Conservation (phyloP, 2,329 filamentous ascomycete genomes). For the Alternaria incomplexa region DNA sequence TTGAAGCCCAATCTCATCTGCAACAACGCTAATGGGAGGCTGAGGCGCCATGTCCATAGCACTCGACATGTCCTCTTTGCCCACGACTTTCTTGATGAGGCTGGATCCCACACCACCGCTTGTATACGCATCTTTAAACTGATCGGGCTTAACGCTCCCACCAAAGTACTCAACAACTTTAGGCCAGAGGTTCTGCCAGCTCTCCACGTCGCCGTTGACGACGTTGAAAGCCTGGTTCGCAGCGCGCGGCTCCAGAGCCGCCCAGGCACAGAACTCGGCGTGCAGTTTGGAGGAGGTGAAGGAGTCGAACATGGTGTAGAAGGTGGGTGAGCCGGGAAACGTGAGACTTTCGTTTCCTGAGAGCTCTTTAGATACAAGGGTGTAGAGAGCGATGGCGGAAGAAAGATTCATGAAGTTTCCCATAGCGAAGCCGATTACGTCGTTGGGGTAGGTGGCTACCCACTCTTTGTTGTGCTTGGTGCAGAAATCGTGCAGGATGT, state of each 20-base stretch:
- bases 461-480: constrained; percentile 46
- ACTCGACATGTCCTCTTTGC: not conserved
- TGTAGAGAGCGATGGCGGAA: constrained; percentile 38
- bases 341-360: constrained; percentile 9
- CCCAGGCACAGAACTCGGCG: constrained; percentile 42
- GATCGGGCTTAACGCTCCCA: constrained; percentile 38
- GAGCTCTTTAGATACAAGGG: constrained; percentile 35
- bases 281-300: constrained; percentile 36
- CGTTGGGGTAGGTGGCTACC: constrained; percentile 54
- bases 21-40: constrained; percentile 25
- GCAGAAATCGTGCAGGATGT: constrained; percentile 45
- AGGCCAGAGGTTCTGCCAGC: constrained; percentile 54
- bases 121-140: constrained; percentile 17
- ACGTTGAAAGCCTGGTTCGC: constrained; percentile 53
- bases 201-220: constrained; percentile 51
- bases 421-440: constrained; percentile 53
- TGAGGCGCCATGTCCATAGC: not conserved
- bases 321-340: constrained; percentile 36
- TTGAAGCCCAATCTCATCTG: constrained; percentile 12
- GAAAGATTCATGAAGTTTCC: constrained; percentile 49
- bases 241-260: constrained; percentile 39
- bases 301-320: constrained; percentile 40
- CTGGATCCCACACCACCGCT: constrained; percentile 20
- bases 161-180: constrained; percentile 47
- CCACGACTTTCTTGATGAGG: not conserved